A percentile compares a stretch with the other conserved stretches of the same genome.
phyloP scores from a whole-genome alignment of 345 rosid genomes.

The Citrus mangshanensis region DNA sequence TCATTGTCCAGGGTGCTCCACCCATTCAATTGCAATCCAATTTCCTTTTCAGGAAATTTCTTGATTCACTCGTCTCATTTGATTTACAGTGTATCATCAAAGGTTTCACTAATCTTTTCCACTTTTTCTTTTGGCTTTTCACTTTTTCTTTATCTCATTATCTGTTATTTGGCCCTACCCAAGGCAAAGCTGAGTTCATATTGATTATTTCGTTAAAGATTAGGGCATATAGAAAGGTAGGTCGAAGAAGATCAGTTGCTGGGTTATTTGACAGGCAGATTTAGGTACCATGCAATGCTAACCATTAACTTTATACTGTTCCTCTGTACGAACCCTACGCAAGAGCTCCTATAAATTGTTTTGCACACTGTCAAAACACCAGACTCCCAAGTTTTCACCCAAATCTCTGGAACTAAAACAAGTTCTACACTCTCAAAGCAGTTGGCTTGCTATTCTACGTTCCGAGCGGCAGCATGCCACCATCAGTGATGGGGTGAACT shows the following conservation, averaged over 20 bases:
- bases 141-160: not conserved
- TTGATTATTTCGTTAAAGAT: not conserved
- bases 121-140: not conserved
- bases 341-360: not conserved
- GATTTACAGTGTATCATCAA: not conserved
- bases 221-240: not conserved
- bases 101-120: not conserved
- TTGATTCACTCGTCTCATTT: not conserved
- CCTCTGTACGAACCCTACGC: not conserved
- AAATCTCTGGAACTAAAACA: not conserved
- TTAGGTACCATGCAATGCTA: not conserved
- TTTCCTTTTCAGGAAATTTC: not conserved
- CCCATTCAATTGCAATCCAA: not conserved
- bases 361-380: too few relatives aligned
- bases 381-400: not conserved
- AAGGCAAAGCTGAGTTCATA: conserved; percentile 3
- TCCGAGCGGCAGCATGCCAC: not conserved
- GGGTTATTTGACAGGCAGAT: conserved; percentile 10
- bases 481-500: not conserved
- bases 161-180: not conserved
- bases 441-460: not conserved
- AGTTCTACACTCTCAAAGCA: not conserved
- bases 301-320: not conserved
- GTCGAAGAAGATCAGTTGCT: not conserved
- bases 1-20: not conserved